Evolutionary conservation across 2,329 filamentous ascomycete genomes (phyloP).

Genomic region (Phialemoniopsis sp.): DNA sequence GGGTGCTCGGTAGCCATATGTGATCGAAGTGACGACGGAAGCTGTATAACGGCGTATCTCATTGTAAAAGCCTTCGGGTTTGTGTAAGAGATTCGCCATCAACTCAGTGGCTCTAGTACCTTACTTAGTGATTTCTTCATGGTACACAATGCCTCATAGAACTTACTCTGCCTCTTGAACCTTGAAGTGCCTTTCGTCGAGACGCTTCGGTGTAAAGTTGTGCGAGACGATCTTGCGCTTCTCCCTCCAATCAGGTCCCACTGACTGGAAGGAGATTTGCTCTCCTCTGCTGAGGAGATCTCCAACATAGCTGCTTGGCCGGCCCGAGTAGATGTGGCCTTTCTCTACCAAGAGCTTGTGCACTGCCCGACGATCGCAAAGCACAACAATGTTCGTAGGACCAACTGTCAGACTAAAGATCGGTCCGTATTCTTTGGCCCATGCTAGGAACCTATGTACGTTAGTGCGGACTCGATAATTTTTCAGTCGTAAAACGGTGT

Average conservation of each 20-base stretch:
- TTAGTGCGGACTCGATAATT: no score
- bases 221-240: conserved; percentile 37
- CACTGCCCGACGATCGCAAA: conserved; percentile 28
- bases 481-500: no score
- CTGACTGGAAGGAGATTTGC: conserved; percentile 33
- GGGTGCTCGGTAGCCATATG: conserved; percentile 3
- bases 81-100: no score
- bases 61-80: no score
- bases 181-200: conserved; percentile 31
- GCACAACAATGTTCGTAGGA: conserved; percentile 26
- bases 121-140: no score
- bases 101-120: no score
- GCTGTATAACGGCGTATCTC: not conserved
- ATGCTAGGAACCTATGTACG: conserved; percentile 31
- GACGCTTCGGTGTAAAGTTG: conserved; percentile 31
- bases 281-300: conserved; percentile 35
- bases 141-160: no score
- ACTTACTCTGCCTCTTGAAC: conserved; percentile 34
- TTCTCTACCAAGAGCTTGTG: conserved; percentile 36
- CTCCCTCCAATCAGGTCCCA: conserved; percentile 33
- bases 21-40: conserved; percentile 1
- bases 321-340: conserved; percentile 28
- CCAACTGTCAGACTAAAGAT: conserved; percentile 32
- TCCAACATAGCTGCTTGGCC: conserved; percentile 30
- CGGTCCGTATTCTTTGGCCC: conserved; percentile 28